phyloP scores from a whole-genome alignment of 805 yeast species.

The Isabelozyma heimii region DNA sequence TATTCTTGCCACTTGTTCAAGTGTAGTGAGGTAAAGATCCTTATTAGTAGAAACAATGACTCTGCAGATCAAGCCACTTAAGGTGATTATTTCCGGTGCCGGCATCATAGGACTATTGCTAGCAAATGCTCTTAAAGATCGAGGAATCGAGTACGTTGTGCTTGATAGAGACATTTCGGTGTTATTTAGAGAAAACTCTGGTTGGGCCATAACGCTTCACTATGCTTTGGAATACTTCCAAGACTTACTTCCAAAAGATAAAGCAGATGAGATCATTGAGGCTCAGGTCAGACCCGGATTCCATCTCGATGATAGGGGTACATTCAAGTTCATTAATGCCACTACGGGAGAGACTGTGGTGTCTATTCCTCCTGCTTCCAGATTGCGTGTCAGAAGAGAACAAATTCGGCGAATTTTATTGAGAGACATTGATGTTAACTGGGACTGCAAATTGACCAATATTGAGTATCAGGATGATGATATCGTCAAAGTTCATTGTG shows the following conservation, averaged over 20 bases:
- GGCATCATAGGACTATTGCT: conserved; percentile 19
- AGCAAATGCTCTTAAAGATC: conserved; percentile 21
- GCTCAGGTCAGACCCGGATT: conserved; percentile 23
- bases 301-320: conserved; percentile 23
- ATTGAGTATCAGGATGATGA: conserved; percentile 6
- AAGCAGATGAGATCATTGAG: conserved; percentile 15
- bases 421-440: conserved; percentile 21
- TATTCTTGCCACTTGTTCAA: neutral
- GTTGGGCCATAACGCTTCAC: conserved; percentile 31
- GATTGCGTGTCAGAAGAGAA: conserved; percentile 26
- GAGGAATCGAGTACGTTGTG: conserved; percentile 17
- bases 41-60: neutral
- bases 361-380: conserved; percentile 23
- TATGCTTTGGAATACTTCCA: conserved; percentile 23
- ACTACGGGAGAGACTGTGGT: conserved; percentile 20
- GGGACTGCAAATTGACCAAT: conserved; percentile 18
- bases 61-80: neutral
- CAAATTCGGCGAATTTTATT: conserved; percentile 19
- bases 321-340: conserved; percentile 25
- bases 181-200: conserved; percentile 18
- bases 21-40: neutral
- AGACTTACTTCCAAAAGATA: conserved; percentile 14
- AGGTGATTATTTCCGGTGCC: conserved; percentile 9
- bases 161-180: conserved; percentile 23
- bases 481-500: conserved; percentile 10